phyloP scores from a whole-genome alignment of 1,139 yeast species.

The Geotrichum cucujoidarum region DNA sequence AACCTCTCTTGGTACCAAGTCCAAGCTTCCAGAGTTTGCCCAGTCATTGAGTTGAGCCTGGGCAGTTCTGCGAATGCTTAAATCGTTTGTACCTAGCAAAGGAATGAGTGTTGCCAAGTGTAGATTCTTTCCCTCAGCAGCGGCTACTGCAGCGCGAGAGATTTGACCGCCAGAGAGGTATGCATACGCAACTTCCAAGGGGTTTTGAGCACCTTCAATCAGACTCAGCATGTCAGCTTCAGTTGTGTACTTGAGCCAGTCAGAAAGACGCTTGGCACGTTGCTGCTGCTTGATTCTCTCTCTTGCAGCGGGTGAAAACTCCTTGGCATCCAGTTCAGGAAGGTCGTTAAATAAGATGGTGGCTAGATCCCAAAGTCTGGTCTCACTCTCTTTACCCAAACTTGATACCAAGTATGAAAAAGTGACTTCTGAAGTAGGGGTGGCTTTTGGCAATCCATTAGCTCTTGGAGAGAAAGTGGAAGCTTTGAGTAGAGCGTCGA shows the following conservation, averaged over 20 bases:
- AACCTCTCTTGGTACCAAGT: conserved; percentile 49
- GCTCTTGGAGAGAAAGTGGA: conserved; percentile 10
- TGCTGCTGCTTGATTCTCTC: conserved; percentile 38
- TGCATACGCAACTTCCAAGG: conserved; percentile 49
- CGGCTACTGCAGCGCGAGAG: conserved; percentile 55
- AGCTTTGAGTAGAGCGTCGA: background rate
- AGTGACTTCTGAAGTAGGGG: conserved; percentile 21
- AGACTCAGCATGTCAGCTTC: conserved; percentile 42
- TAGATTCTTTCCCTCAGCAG: conserved; percentile 53
- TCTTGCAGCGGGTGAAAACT: conserved; percentile 30
- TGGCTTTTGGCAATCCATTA: conserved; percentile 24
- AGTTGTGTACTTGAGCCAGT: conserved; percentile 56
- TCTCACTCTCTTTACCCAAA: conserved; percentile 19
- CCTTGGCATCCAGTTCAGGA: conserved; percentile 27
- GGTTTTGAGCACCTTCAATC: conserved; percentile 29
- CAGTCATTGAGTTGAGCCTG: conserved; percentile 60
- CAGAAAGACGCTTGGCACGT: conserved; percentile 46
- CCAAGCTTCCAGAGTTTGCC: conserved; percentile 43
- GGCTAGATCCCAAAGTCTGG: conserved; percentile 46
- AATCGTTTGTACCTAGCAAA: conserved; percentile 57
- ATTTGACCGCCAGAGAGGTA: conserved; percentile 55
- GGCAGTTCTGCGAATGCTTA: conserved; percentile 52
- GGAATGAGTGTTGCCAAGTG: conserved; percentile 73
- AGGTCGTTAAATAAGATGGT: conserved; percentile 55
- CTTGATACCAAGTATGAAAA: conserved; percentile 21